Conservation (phyloP, 345 rosid genomes). For the Brassica cretica region DNA sequence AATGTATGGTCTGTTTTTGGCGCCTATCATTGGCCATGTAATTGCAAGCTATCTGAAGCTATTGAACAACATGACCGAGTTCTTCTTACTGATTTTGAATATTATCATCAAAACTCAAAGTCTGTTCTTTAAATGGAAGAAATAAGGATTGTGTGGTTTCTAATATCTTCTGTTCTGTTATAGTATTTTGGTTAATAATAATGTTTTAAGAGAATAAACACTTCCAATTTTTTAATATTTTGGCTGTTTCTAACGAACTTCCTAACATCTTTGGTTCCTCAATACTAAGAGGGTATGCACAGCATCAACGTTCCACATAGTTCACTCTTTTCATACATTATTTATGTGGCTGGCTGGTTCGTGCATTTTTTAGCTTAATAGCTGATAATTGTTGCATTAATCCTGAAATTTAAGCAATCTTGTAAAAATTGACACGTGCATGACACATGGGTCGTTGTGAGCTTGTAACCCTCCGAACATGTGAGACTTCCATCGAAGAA, state of each 20-base stretch:
- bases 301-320: not conserved
- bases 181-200: not conserved
- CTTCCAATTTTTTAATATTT: not conserved
- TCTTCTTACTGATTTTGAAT: slow-evolving; percentile 41
- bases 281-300: not conserved
- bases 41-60: slow-evolving; percentile 52
- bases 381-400: not conserved
- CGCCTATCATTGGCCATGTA: slow-evolving; percentile 51
- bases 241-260: not conserved
- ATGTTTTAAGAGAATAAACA: not conserved
- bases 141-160: not conserved
- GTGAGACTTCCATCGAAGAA: too few species aligned
- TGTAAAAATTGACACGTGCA: too few species aligned
- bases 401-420: not conserved
- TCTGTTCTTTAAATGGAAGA: slow-evolving; percentile 43
- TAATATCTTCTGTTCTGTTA: not conserved
- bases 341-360: not conserved
- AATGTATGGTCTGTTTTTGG: slow-evolving; percentile 45
- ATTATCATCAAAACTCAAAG: slow-evolving; percentile 43
- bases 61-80: slow-evolving; percentile 42
- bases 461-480: too few species aligned
- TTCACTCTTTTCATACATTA: not conserved
- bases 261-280: not conserved
- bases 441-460: too few species aligned
- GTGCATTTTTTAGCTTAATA: not conserved